phyloP scores from a whole-genome alignment of 768 basidiomycete genomes.

The Infundibulicybe gibba region DNA sequence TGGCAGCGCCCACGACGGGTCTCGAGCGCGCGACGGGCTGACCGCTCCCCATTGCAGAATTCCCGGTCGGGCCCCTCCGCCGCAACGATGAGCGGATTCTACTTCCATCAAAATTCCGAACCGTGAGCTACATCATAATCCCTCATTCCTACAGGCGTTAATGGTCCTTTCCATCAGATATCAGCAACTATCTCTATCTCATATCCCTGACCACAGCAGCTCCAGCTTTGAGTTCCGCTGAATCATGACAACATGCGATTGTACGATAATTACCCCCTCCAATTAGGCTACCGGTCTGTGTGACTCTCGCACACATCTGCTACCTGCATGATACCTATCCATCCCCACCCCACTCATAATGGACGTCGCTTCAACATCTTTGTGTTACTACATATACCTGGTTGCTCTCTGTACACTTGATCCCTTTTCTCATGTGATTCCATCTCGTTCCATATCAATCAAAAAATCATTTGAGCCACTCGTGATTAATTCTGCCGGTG shows the following conservation, averaged over 20 bases:
- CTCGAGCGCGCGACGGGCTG: constrained; percentile 40
- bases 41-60: constrained; percentile 46
- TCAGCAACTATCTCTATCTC: constrained; percentile 81
- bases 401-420: constrained; percentile 5
- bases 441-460: background rate
- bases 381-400: background rate
- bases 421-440: constrained; percentile 1
- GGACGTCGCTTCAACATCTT: background rate
- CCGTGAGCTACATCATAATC: constrained; percentile 53
- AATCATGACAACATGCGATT: constrained; percentile 7
- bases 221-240: constrained; percentile 88
- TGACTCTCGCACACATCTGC: background rate
- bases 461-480: background rate
- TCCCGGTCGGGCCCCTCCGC: constrained; percentile 44
- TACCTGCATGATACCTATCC: background rate
- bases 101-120: constrained; percentile 91
- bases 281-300: background rate
- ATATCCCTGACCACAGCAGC: constrained; percentile 70
- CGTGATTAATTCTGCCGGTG: too few species aligned
- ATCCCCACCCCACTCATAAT: background rate
- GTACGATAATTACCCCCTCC: background rate
- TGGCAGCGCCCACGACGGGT: constrained; percentile 36
- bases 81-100: constrained; percentile 86
- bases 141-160: constrained; percentile 1
- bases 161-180: constrained; percentile 47